A percentile compares a stretch with the other conserved stretches of the same genome.
Evolutionary conservation across 495 filamentous ascomycete species (phyloP).

Genomic region (Xylaria grammica): DNA sequence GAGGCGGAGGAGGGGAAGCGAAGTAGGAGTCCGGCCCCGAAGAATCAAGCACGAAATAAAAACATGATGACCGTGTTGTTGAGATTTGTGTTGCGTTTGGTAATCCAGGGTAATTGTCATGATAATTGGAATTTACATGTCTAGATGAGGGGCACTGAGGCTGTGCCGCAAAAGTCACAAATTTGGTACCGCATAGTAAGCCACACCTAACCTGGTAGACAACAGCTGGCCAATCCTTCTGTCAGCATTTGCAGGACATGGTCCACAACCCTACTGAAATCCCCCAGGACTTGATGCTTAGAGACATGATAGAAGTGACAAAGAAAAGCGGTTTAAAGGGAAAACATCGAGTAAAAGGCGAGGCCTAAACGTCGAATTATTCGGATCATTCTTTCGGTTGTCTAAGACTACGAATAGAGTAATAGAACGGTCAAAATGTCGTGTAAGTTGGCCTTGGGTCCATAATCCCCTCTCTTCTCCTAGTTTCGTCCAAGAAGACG

Average conservation of each 20-base stretch:
- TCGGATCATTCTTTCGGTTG: not conserved
- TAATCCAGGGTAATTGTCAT: slow-evolving; percentile 1
- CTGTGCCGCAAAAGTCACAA: not conserved
- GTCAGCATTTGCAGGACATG: slow-evolving; percentile 14
- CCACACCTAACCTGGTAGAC: not conserved
- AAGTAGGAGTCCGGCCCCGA: not conserved
- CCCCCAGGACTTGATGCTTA: not conserved
- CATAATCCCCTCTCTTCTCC: not conserved
- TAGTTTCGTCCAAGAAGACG: not conserved
- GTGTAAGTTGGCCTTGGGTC: slow-evolving; percentile 28
- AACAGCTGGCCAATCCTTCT: not conserved
- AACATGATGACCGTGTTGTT: not conserved
- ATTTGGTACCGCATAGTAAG: not conserved
- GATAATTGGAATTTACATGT: not conserved
- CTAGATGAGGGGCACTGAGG: not conserved
- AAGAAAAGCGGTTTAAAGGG: not conserved
- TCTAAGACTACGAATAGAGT: not conserved
- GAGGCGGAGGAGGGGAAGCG: not conserved
- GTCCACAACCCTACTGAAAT: slow-evolving; percentile 14
- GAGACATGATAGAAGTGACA: not conserved
- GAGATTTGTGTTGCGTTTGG: not conserved
- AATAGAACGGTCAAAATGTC: slow-evolving; percentile 28
- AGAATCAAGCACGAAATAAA: not conserved
- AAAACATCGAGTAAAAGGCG: not conserved
- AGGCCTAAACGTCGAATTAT: not conserved